Evolutionary conservation across 495 filamentous ascomycete genomes (phyloP).

Genomic region (Umbilicaria muhlenbergii): DNA sequence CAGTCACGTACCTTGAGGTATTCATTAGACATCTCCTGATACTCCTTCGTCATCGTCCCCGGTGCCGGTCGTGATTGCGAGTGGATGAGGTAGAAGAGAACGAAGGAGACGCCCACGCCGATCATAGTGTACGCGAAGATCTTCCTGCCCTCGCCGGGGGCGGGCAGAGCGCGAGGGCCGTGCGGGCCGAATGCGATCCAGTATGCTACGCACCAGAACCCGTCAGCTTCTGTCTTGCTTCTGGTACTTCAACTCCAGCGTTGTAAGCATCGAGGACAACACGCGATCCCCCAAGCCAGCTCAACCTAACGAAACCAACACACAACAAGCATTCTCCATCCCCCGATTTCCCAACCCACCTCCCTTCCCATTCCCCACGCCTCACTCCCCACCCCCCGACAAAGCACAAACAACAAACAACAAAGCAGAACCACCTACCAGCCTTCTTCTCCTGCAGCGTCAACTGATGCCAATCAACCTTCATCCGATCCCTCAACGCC

Average conservation of each 20-base stretch:
- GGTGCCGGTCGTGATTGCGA: slow-evolving; percentile 51
- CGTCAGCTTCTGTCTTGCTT: neutral
- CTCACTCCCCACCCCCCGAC: too few species aligned
- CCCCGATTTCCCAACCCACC: too few species aligned
- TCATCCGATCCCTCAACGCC: slow-evolving; percentile 93
- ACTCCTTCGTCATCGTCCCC: slow-evolving; percentile 87
- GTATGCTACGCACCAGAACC: slow-evolving; percentile 51
- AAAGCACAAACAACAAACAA: neutral
- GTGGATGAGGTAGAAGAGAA: slow-evolving; percentile 49
- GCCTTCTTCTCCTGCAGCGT: slow-evolving; percentile 96
- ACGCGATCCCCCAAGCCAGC: too few species aligned
- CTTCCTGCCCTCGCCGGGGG: slow-evolving; percentile 67
- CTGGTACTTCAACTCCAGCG: neutral
- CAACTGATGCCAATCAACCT: slow-evolving; percentile 87
- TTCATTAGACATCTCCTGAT: slow-evolving; percentile 82
- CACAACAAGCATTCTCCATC: too few species aligned
- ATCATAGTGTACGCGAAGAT: slow-evolving; percentile 53
- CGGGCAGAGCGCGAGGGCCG: slow-evolving; percentile 67
- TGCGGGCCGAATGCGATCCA: slow-evolving; percentile 96
- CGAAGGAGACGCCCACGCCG: slow-evolving; percentile 42
- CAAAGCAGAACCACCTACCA: slow-evolving; percentile 46
- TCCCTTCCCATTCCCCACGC: too few species aligned
- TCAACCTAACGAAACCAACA: too few species aligned
- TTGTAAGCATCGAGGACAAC: too few species aligned
- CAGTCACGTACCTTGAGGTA: slow-evolving; percentile 56